Evolutionary conservation across 495 filamentous ascomycete species (phyloP).

Genomic region (Aspergillus sclerotiicarbonarius): DNA sequence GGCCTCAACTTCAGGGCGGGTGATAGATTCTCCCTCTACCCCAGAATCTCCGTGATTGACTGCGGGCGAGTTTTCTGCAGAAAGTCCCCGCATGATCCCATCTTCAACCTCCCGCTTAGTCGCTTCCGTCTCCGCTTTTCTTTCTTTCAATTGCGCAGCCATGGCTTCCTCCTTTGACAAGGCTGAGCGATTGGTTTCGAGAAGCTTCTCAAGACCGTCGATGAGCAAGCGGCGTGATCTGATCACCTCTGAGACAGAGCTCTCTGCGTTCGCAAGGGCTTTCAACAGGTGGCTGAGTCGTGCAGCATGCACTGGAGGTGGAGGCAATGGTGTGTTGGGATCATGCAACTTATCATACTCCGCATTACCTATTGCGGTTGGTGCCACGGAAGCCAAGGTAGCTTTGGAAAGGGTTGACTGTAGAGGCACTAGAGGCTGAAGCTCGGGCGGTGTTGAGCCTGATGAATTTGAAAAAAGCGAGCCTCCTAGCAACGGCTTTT

Average conservation of each 20-base stretch:
- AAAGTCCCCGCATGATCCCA: conserved; percentile 78
- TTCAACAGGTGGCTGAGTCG: conserved; percentile 84
- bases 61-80: conserved; percentile 42
- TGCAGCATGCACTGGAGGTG: conserved; percentile 87
- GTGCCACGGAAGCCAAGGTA: conserved; percentile 56
- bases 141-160: conserved; percentile 54
- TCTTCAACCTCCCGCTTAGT: conserved; percentile 87
- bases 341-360: conserved; percentile 83
- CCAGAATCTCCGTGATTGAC: conserved; percentile 41
- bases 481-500: conserved; percentile 66
- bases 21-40: conserved; percentile 46
- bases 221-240: conserved; percentile 79
- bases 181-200: conserved; percentile 69
- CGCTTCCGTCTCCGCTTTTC: conserved; percentile 64
- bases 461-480: conserved; percentile 62
- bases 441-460: conserved; percentile 67
- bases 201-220: conserved; percentile 74
- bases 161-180: conserved; percentile 66
- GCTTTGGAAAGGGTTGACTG: conserved; percentile 73
- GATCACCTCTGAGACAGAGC: conserved; percentile 84
- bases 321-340: conserved; percentile 59
- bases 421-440: conserved; percentile 68
- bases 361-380: conserved; percentile 63
- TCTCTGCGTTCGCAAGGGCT: conserved; percentile 84
- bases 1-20: conserved; percentile 77